Evolutionary conservation across 148 eudicot genomes (phyloP).

Genomic region (Persicaria tinctoria): DNA sequence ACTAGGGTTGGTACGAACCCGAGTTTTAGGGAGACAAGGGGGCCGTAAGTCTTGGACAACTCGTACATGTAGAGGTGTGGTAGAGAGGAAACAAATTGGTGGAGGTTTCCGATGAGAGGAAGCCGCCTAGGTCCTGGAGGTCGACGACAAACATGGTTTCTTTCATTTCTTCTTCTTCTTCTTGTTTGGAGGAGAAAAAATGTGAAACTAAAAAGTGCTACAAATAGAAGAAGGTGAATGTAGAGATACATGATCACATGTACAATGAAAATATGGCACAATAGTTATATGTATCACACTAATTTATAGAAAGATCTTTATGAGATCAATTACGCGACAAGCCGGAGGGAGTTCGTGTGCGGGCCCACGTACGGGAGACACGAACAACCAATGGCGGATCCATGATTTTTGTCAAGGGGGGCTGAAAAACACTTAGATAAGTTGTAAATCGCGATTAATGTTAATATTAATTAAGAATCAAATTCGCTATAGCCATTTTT

Average conservation of each 20-base stretch:
- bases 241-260: neutral
- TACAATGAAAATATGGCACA: neutral
- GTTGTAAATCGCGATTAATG: too few relatives aligned
- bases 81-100: conserved; percentile 12
- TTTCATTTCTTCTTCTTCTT: neutral
- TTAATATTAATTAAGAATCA: too few relatives aligned
- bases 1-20: neutral
- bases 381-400: too few relatives aligned
- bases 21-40: neutral
- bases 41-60: neutral
- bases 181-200: neutral
- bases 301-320: neutral
- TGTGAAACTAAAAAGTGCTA: neutral
- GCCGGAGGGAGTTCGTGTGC: too few relatives aligned
- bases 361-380: too few relatives aligned
- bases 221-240: neutral
- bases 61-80: neutral
- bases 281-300: neutral
- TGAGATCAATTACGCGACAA: too few relatives aligned
- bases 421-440: too few relatives aligned
- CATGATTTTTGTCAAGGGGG: too few relatives aligned
- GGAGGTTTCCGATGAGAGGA: conserved; percentile 25
- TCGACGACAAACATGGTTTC: conserved; percentile 16
- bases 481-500: too few relatives aligned
- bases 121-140: conserved; percentile 15